Conservation (phyloP, 2,329 filamentous ascomycete species). For the Stagonosporopsis tanaceti region DNA sequence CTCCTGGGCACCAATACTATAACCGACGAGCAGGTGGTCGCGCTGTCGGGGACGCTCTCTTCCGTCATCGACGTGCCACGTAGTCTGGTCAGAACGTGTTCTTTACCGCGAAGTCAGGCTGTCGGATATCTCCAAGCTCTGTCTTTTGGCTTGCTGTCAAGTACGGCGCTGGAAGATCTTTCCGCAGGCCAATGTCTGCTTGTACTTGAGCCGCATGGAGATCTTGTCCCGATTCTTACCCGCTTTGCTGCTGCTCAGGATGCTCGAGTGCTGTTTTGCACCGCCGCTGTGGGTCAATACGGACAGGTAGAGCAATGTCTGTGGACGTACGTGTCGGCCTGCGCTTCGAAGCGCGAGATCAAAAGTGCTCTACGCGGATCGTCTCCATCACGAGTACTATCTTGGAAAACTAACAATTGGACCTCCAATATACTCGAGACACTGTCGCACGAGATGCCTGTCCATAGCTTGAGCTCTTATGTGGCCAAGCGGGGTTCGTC, state of each 20-base stretch:
- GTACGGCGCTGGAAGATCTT: neutral
- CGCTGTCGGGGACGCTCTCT: conserved; percentile 1
- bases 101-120: neutral
- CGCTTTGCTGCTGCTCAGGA: neutral
- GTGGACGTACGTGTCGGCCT: neutral
- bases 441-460: neutral
- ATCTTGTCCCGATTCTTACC: neutral
- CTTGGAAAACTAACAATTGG: neutral
- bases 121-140: neutral
- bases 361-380: neutral
- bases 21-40: neutral
- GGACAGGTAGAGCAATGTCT: neutral
- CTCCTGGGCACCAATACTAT: neutral
- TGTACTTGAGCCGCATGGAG: neutral
- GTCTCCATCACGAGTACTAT: neutral
- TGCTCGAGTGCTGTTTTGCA: neutral
- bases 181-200: neutral
- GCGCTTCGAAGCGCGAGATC: neutral
- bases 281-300: neutral
- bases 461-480: neutral
- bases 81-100: neutral
- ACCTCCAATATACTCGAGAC: neutral
- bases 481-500: neutral
- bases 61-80: neutral
- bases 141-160: neutral